Evolutionary conservation across 139 green algal genomes (phyloP), one percentile per base, ranked within the genome.

Genomic region (Dunaliella primolecta): DNA sequence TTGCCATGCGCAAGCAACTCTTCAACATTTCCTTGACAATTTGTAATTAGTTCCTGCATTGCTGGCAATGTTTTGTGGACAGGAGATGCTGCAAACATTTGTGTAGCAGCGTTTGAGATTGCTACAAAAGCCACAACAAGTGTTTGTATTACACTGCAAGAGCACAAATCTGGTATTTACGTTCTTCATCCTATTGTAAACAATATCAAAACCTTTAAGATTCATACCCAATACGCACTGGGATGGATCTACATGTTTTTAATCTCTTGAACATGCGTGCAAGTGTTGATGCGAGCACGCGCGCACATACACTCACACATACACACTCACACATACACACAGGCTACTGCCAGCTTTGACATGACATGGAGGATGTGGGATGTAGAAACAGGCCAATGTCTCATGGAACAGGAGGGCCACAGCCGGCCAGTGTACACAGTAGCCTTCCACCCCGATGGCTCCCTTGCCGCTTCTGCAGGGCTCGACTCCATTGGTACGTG

Each of bases 341-440:
- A 94, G 89, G 94, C 88, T 34, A 98, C 95, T 2, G 92, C 94
- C 81, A 95, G 90, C 83, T 99, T 95, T 86, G 97, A 99, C 89
- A 85, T 85, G 56, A 99, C 96, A 0, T 99, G 97, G 97, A 93
- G 97, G 24, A 81, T 99, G 82, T 99, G 97, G 97, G 95, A 99
- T 86, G 75, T 95, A 7, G 92, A 96, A 78, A 97, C 92, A 1
- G 94, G 94, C 1, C 32, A 79, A 2, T 94, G 95, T 84, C 84
- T 99, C 75, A 86, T 98, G 81, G 95, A 99, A 90, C 97, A 99
- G 91, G 97, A 99, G 88, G 97, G 97, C 7, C 97, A 99, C 94
- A 95, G 88, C 80, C 84, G 97, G 29, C 77, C 90, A 20, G 97
- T 99, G 64, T 99, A 99, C 85, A 82, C 90, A 0, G 87, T 99